phyloP scores from a whole-genome alignment of 2,329 filamentous ascomycete species.

The Penicillium olsonii region DNA sequence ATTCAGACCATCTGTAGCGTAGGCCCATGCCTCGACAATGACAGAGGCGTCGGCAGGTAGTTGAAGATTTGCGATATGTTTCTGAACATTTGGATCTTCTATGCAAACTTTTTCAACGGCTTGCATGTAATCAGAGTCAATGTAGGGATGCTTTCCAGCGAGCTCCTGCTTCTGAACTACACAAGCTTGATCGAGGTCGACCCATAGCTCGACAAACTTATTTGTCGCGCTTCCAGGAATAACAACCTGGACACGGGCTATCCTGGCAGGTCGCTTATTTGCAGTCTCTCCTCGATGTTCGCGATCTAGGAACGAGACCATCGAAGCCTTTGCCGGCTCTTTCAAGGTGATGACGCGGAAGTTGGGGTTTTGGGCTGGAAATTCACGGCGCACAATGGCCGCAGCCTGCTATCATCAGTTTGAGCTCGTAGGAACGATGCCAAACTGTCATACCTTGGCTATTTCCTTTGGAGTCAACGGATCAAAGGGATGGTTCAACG shows the following conservation, averaged over 20 bases:
- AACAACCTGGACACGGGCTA: slow-evolving; percentile 44
- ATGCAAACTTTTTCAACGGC: slow-evolving; percentile 52
- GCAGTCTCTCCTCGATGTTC: slow-evolving; percentile 38
- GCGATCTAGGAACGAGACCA: slow-evolving; percentile 49
- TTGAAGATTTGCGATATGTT: slow-evolving; percentile 39
- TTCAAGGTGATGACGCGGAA: slow-evolving; percentile 55
- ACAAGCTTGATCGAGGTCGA: slow-evolving; percentile 21
- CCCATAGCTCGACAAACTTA: slow-evolving; percentile 24
- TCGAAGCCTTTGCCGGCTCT: slow-evolving; percentile 53
- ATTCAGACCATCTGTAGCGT: slow-evolving; percentile 53
- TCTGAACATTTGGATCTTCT: slow-evolving; percentile 45
- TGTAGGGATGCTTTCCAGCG: slow-evolving; percentile 28
- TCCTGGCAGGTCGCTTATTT: slow-evolving; percentile 33
- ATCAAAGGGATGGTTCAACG: slow-evolving; percentile 30
- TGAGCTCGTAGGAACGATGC: too few relatives aligned
- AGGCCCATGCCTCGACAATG: slow-evolving; percentile 58
- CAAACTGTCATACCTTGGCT: slow-evolving; percentile 28
- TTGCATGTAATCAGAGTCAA: slow-evolving; percentile 49
- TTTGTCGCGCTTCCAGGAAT: slow-evolving; percentile 8
- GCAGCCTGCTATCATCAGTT: too few relatives aligned
- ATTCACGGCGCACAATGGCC: slow-evolving; percentile 35
- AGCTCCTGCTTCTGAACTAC: slow-evolving; percentile 21
- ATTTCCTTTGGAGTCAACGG: slow-evolving; percentile 35
- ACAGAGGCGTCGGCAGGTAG: slow-evolving; percentile 50
- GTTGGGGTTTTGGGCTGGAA: slow-evolving; percentile 36